Conservation (phyloP, 257 asterid species). For the Nicotiana knightiana region DNA sequence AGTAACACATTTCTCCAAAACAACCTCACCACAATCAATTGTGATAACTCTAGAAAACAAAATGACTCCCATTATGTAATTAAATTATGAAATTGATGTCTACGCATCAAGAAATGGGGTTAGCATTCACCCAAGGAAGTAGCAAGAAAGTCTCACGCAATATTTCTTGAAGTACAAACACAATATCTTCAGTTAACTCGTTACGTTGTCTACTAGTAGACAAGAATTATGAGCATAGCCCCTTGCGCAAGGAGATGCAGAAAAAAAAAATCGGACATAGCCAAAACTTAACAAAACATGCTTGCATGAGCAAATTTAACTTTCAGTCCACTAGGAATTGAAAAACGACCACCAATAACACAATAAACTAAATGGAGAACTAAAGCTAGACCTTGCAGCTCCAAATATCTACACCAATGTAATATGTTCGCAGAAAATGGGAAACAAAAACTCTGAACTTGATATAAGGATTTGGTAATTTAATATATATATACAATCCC, state of each 20-base stretch:
- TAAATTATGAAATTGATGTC: not conserved
- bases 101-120: not conserved
- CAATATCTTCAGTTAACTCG: not conserved
- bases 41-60: not conserved
- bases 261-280: not conserved
- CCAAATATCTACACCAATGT: not conserved
- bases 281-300: not conserved
- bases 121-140: not conserved
- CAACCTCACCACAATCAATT: not conserved
- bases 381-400: not conserved
- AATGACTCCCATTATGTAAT: not conserved
- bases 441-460: not conserved
- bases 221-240: not conserved
- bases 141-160: not conserved
- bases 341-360: not conserved
- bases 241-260: not conserved
- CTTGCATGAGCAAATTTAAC: not conserved
- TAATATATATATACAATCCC: not conserved
- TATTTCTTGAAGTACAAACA: not conserved
- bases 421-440: not conserved
- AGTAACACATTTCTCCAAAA: not conserved
- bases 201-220: not conserved
- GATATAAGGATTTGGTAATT: too few species aligned
- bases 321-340: not conserved
- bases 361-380: not conserved